Conservation (phyloP, 306 rosid genomes). For the Cicer cuneatum region DNA sequence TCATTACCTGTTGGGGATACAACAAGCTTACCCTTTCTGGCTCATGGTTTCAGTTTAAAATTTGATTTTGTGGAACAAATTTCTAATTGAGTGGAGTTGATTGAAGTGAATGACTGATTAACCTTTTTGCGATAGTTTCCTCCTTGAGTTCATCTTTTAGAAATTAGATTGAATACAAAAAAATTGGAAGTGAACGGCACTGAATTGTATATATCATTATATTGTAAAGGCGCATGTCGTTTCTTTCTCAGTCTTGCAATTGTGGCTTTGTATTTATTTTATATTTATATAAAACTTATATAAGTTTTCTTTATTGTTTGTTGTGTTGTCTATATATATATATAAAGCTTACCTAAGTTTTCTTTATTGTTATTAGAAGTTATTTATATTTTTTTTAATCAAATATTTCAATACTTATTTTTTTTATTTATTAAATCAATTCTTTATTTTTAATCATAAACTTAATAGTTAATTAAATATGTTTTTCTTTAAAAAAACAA, state of each 20-base stretch:
- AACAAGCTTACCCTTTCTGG: neutral
- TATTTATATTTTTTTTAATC: no score
- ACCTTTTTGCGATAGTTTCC: slow-evolving; percentile 16
- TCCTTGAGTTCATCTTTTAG: neutral
- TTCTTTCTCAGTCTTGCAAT: neutral
- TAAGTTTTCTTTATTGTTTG: no score
- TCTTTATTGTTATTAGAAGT: no score
- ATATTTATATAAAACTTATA: no score
- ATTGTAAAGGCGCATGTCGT: neutral
- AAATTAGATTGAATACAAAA: neutral
- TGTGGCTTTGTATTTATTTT: no score
- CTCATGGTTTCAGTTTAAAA: neutral
- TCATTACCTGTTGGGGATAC: neutral
- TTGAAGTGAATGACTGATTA: neutral
- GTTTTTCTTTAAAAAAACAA: neutral
- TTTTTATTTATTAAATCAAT: no score
- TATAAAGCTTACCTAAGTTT: no score
- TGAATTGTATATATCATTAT: neutral
- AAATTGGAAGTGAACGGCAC: neutral
- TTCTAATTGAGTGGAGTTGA: neutral
- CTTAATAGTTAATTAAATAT: neutral
- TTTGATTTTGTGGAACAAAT: neutral
- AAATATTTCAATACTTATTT: no score
- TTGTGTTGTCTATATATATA: no score
- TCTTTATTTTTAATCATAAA: neutral